These are phyloP conservation scores for Aspergillus indologenus DNA, from an alignment of 495 filamentous ascomycete species.

Conservation along the genomic window DNA sequence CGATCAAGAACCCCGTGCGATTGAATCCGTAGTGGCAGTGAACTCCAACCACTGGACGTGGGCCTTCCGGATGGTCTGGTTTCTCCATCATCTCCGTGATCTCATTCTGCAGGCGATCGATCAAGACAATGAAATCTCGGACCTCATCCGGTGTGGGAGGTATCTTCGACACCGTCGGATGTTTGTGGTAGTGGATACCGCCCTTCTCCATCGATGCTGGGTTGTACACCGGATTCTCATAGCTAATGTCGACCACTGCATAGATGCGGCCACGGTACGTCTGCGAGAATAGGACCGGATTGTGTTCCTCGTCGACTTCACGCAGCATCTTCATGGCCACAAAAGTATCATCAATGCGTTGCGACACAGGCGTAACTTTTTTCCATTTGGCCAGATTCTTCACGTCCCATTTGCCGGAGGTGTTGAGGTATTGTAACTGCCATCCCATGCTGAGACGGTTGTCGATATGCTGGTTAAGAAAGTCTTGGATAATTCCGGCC, in stretches of 20 bases:
- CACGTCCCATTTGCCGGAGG: conserved; percentile 94
- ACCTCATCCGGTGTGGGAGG: conserved; percentile 78
- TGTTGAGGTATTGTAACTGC: conserved; percentile 84
- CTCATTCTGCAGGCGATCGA: conserved; percentile 62
- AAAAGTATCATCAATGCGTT: conserved; percentile 70
- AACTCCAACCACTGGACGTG: conserved; percentile 65
- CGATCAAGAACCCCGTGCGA: conserved; percentile 84
- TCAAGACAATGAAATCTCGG: conserved; percentile 68
- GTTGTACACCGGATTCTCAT: conserved; percentile 82
- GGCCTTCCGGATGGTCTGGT: conserved; percentile 42
- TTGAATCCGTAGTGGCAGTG: conserved; percentile 98
- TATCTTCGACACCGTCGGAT: conserved; percentile 88
- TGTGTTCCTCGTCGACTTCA: conserved; percentile 80
- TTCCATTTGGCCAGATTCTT: conserved; percentile 95
- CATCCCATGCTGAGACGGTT: conserved; percentile 76
- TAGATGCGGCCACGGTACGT: conserved; percentile 64
- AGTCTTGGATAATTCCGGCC: conserved; percentile 77
- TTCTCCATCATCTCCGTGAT: conserved; percentile 38
- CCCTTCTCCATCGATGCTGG: conserved; percentile 67
- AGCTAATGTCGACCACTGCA: conserved; percentile 82
- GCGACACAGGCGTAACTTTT: conserved; percentile 70
- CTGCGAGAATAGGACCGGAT: conserved; percentile 67
- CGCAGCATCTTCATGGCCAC: conserved; percentile 85
- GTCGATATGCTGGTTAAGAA: conserved; percentile 71
- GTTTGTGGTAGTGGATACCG: conserved; percentile 79